Evolutionary conservation across 1,139 yeast genomes (phyloP).

Genomic region (Nakaseomyces kungkrabaensis): DNA sequence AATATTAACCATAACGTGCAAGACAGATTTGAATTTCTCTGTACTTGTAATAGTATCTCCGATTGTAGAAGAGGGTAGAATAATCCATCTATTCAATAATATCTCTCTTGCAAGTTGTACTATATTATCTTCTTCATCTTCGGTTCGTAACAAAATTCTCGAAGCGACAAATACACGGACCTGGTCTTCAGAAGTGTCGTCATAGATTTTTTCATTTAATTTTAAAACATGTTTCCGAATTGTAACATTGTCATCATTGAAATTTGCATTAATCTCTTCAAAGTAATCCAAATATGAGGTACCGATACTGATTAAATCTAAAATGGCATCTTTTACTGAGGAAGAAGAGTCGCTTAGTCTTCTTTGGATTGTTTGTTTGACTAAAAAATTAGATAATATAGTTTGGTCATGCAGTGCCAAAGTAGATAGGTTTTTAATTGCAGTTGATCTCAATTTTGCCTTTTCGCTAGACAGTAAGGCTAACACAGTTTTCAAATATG

Average conservation of each 20-base stretch:
- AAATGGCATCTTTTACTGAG: conserved; percentile 63
- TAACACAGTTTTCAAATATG: conserved; percentile 42
- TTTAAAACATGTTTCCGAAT: conserved; percentile 57
- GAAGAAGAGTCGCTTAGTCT: conserved; percentile 54
- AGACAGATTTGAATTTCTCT: conserved; percentile 11
- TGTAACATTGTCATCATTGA: conserved; percentile 48
- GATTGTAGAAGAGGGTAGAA: conserved; percentile 13
- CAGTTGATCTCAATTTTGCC: conserved; percentile 53
- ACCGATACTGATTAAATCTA: conserved; percentile 47
- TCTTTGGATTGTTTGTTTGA: conserved; percentile 44
- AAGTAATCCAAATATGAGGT: conserved; percentile 44
- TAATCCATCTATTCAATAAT: conserved; percentile 41
- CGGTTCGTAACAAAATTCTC: conserved; percentile 43
- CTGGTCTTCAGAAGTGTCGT: conserved; percentile 24
- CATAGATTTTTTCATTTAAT: conserved; percentile 43
- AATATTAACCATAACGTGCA: conserved; percentile 34
- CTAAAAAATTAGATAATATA: conserved; percentile 39
- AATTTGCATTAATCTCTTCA: conserved; percentile 35
- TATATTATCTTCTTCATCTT: conserved; percentile 62
- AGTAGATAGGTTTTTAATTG: conserved; percentile 47
- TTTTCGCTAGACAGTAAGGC: conserved; percentile 31
- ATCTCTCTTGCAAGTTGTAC: conserved; percentile 36
- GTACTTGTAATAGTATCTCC: conserved; percentile 14
- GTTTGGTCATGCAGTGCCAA: conserved; percentile 44
- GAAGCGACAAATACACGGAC: conserved; percentile 40